A percentile compares a stretch with the other conserved stretches of the same genome.
These are phyloP conservation scores for Suillus weaverae DNA, from an alignment of 768 basidiomycete species.

Conservation along the genomic window DNA sequence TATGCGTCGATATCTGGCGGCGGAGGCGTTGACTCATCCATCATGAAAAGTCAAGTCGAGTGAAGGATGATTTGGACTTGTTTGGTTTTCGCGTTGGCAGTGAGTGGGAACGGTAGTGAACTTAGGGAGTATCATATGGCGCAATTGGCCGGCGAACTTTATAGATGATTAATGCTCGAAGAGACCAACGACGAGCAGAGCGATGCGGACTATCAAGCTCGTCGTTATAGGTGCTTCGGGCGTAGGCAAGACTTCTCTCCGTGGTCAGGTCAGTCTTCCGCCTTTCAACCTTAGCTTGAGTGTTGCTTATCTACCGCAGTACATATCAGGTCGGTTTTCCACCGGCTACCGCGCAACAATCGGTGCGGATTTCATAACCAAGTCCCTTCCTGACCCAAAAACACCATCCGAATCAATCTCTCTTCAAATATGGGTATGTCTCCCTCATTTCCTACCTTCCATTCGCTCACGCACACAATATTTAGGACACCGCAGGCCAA, in stretches of 20 bases:
- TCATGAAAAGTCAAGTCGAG: no score
- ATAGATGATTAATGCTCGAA: neutral
- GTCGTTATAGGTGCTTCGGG: slow-evolving; percentile 81
- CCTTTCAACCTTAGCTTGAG: neutral
- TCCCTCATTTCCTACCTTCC: neutral
- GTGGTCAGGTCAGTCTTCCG: slow-evolving; percentile 56
- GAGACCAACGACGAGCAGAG: slow-evolving; percentile 4
- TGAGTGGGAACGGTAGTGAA: neutral
- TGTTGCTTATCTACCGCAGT: slow-evolving; percentile 43
- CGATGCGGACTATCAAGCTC: slow-evolving; percentile 75
- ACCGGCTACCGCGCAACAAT: slow-evolving; percentile 82
- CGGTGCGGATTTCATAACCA: slow-evolving; percentile 86
- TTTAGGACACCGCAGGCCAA: slow-evolving; percentile 82
- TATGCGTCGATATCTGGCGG: no score
- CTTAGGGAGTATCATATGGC: neutral
- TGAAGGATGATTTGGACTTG: slow-evolving; percentile 22
- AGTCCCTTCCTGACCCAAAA: slow-evolving; percentile 63
- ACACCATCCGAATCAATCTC: slow-evolving; percentile 56
- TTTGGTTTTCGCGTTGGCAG: slow-evolving; percentile 11
- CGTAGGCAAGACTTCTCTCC: slow-evolving; percentile 82
- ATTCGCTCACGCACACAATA: neutral
- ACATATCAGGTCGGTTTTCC: slow-evolving; percentile 74
- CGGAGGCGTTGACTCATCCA: no score
- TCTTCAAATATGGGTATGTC: slow-evolving; percentile 66
- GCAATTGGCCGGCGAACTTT: neutral